Percentiles rank a stretch among this genome's conserved stretches.
Conservation (phyloP, 495 filamentous ascomycete species). For the Penicillium pancosmium region DNA sequence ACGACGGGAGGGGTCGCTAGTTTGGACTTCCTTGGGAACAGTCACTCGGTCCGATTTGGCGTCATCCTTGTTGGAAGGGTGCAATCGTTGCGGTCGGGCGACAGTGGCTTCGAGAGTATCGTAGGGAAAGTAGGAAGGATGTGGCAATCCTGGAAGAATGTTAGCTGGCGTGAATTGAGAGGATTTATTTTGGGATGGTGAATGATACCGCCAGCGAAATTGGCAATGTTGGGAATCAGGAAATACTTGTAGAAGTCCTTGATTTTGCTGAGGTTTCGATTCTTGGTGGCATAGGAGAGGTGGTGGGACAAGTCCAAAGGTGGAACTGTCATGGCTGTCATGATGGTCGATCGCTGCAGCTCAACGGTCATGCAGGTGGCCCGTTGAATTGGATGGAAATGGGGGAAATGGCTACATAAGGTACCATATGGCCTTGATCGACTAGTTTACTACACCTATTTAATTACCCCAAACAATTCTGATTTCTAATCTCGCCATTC, state of each 20-base stretch:
- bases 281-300: constrained; percentile 66
- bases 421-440: no score
- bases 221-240: constrained; percentile 73
- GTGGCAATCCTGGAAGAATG: constrained; percentile 66
- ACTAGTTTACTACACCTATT: no score
- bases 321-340: constrained; percentile 28
- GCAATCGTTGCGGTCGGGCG: constrained; percentile 71
- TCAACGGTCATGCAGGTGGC: constrained; percentile 28
- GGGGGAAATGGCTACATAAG: neutral
- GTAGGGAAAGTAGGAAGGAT: constrained; percentile 81
- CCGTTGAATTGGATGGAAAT: neutral
- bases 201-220: constrained; percentile 80
- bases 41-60: constrained; percentile 53
- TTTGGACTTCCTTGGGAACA: constrained; percentile 67
- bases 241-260: constrained; percentile 89
- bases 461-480: neutral
- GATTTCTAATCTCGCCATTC: constrained; percentile 16
- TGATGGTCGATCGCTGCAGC: constrained; percentile 20
- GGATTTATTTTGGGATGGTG: neutral
- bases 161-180: neutral
- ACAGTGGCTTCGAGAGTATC: constrained; percentile 85
- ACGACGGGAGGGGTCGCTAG: constrained; percentile 57
- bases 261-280: constrained; percentile 62
- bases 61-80: constrained; percentile 59
- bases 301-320: constrained; percentile 79